Base-by-base conservation (phyloP, 441 rosid genomes). In the Manihot esculenta region DNA sequence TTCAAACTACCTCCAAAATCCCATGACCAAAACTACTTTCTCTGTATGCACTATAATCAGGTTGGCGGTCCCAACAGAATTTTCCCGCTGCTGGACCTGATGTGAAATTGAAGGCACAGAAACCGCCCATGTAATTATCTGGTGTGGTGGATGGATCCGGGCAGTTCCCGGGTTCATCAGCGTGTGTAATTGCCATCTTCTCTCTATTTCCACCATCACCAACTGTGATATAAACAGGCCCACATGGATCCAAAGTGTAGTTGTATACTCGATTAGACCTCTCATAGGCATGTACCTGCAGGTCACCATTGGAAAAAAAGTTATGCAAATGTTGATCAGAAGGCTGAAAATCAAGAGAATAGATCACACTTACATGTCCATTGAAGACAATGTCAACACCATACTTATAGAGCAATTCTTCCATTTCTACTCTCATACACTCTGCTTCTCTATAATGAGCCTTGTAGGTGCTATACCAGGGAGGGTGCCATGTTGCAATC, bases 201-300 rank as follows among this genome's bases (percentile, higher is more conserved):
- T 93, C 93, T 60, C 77, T 68, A 60, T 78, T 86, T 64, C 97
- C 97, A 50, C 97, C 97, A 74, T 83, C 88, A 61, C 96, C 98
- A 10, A 84, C 84, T 0, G 88, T 74, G 51, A 94, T 85, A 76
- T 90, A 84, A 56, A 91, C 84, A 2, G 96, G 93, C 18, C 93
- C 96, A 73, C 92, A 90, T 14, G 90, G 92, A 87, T 94, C 97
- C 72, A 90, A 73, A 0, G 76, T 72, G 83, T 91, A 92, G 85
- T 88, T 86, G 74, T 86, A 89, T 26, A 92, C 90, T 69, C 96
- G 79, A 77, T 94, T 94, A 51, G 96, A 88, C 53, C 98, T 90
- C 85, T 94, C 98, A 56, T 94, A 94, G 8, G 95, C 97, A 79
- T 93, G 87, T 58, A 93, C 92, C 98, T 93, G n/a, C n/a, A n/a